Percentiles rank a stretch among this genome's conserved stretches.
Conservation (phyloP, 768 basidiomycete genomes). For the Suillus variegatus region DNA sequence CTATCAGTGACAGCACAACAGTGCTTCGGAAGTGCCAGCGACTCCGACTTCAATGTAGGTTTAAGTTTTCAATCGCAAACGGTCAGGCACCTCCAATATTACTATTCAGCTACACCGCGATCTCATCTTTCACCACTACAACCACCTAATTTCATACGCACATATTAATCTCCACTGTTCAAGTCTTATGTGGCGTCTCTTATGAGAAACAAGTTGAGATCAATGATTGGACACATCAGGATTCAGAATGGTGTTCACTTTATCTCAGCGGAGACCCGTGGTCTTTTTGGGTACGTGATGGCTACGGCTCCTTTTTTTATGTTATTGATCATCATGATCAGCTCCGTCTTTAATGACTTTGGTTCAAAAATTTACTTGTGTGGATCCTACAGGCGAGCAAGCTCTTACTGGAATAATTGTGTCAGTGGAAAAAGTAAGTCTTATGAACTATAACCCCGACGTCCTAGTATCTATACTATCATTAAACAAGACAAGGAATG, state of each 20-base stretch:
- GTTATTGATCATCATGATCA: slow-evolving; percentile 31
- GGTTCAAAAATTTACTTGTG: slow-evolving; percentile 90
- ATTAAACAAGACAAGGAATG: slow-evolving; percentile 71
- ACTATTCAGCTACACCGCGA: slow-evolving; percentile 3
- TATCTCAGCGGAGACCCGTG: slow-evolving; percentile 87
- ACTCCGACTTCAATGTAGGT: too few relatives aligned
- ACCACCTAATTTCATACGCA: slow-evolving; percentile 4
- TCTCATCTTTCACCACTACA: slow-evolving; percentile 10
- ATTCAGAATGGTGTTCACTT: slow-evolving; percentile 80
- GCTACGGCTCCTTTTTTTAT: background rate
- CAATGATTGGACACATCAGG: slow-evolving; percentile 85
- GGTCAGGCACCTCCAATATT: too few relatives aligned
- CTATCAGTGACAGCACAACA: too few relatives aligned
- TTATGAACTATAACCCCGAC: background rate
- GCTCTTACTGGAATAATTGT: slow-evolving; percentile 95
- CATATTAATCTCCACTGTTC: slow-evolving; percentile 49
- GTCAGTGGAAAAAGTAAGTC: slow-evolving; percentile 77
- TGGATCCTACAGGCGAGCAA: slow-evolving; percentile 98
- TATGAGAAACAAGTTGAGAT: slow-evolving; percentile 88
- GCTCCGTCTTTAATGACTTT: slow-evolving; percentile 96
- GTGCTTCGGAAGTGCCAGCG: too few relatives aligned
- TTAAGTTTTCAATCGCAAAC: too few relatives aligned
- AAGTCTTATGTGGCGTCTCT: slow-evolving; percentile 76
- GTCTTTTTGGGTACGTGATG: slow-evolving; percentile 82
- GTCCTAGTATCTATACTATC: background rate